Base-by-base conservation (phyloP, 768 basidiomycete genomes). In the Boletus sp. region DNA sequence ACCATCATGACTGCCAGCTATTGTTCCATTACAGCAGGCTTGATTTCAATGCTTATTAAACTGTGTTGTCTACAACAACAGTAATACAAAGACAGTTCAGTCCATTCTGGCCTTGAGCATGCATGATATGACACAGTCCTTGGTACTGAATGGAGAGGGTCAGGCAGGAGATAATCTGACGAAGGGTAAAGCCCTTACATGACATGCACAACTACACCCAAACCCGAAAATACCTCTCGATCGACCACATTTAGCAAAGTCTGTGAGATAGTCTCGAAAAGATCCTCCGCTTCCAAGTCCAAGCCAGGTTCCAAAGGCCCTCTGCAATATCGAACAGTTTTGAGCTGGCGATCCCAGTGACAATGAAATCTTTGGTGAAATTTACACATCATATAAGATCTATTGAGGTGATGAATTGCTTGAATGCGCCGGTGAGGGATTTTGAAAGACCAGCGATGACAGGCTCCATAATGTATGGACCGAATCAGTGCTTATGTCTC, bases 251-350 rank as follows among this genome's bases (percentile, higher is more conserved):
- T 98, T 73, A 98, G 73, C 58, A 99, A 74, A 7, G 94, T 95
- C 74, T 99, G 97, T 29, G 92, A 94, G 67, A 98, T 94, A 2
- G 97, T 98, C 78, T 99, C 97, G 68, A 99, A 99, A 45, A 99
- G 77, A 72, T 98, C 97, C 68, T 98, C 97, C 14, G 95, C 85
- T 70, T 88, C 94, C 71, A 99, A 78, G 72, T 94, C n/a, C n/a
- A n/a, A n/a, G n/a, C n/a, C 92, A 9, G 96, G 94, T 74, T 99
- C 97, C 97, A 99, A 32, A 99, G 81, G 3, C 94, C 94, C 73
- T 99, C 97, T 41, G 97, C 97, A 51, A 96, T 87, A 88, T 97
- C 97, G 66, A 87, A 97, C 61, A 99, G 75, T 77, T 98, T 98
- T 59, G 85, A 79, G 67, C 87, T 87, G 20, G 97, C 96, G 1